phyloP scores from a whole-genome alignment of 768 basidiomycete genomes.

The Hericium rajendrae region DNA sequence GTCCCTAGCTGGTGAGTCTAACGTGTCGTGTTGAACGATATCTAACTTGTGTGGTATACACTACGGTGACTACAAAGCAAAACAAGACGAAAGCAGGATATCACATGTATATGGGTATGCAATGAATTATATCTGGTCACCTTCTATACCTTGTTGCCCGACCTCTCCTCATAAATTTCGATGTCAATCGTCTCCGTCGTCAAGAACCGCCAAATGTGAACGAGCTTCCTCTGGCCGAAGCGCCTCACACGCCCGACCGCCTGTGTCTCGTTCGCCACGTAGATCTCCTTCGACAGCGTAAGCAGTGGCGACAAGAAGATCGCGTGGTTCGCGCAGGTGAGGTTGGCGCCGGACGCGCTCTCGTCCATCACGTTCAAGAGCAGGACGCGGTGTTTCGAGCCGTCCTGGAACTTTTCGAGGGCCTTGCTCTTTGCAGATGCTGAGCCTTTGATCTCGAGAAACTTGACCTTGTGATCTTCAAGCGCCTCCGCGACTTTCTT shows the following conservation, averaged over 20 bases:
- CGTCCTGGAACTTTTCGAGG: constrained; percentile 79
- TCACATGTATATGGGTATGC: no score
- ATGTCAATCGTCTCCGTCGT: constrained; percentile 85
- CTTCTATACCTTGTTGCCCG: constrained; percentile 15
- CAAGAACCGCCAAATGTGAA: constrained; percentile 75
- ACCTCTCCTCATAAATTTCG: constrained; percentile 60
- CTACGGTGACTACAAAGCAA: background rate
- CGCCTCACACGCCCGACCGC: constrained; percentile 77
- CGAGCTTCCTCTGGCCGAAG: constrained; percentile 74
- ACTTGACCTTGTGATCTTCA: constrained; percentile 56
- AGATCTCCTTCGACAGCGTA: constrained; percentile 71
- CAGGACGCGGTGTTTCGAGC: constrained; percentile 68
- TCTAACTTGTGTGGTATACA: background rate
- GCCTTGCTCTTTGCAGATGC: constrained; percentile 72
- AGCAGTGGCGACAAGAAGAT: constrained; percentile 91
- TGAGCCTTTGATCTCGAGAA: constrained; percentile 73
- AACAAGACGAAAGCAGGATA: background rate
- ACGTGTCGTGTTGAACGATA: background rate
- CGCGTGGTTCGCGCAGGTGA: constrained; percentile 90
- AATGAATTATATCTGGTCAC: background rate
- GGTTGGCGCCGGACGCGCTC: constrained; percentile 87
- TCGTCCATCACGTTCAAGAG: constrained; percentile 91
- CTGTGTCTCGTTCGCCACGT: constrained; percentile 75
- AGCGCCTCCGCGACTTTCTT: constrained; percentile 85
- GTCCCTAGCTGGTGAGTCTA: background rate